phyloP scores from a whole-genome alignment of 2,329 filamentous ascomycete species.

The Fusarium burgessii region DNA sequence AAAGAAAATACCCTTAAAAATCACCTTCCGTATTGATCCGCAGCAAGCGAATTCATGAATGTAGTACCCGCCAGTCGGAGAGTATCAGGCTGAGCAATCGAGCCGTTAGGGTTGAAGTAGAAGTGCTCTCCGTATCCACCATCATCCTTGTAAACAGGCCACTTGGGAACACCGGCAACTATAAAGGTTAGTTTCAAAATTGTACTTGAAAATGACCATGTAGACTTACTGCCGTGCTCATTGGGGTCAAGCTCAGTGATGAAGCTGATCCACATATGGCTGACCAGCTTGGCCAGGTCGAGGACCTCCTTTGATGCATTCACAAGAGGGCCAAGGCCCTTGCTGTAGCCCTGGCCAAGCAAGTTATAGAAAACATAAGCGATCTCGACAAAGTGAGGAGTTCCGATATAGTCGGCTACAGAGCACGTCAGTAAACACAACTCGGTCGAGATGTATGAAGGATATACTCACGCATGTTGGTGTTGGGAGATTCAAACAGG shows the following conservation, averaged over 20 bases:
- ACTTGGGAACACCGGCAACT: conserved; percentile 30
- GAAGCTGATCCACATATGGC: conserved; percentile 56
- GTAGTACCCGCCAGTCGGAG: conserved; percentile 36
- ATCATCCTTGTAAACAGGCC: conserved; percentile 31
- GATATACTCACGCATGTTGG: conserved; percentile 17
- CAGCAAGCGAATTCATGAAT: conserved; percentile 36
- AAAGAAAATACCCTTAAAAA: fast-evolving
- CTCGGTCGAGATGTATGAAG: fast-evolving
- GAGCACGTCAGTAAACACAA: background rate
- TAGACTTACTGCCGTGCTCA: conserved; percentile 35
- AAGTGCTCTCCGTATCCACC: conserved; percentile 42
- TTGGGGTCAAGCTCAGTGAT: conserved; percentile 54
- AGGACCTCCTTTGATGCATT: conserved; percentile 54
- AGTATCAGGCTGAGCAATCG: conserved; percentile 32
- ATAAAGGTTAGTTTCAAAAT: background rate
- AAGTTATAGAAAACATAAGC: conserved; percentile 64
- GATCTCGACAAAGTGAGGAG: conserved; percentile 48
- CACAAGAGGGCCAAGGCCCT: conserved; percentile 51
- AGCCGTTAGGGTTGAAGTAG: conserved; percentile 39
- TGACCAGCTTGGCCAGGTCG: conserved; percentile 57
- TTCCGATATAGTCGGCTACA: conserved; percentile 38
- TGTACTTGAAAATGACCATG: fast-evolving
- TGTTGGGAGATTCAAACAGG: conserved; percentile 56
- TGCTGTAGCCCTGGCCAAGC: conserved; percentile 53
- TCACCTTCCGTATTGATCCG: conserved; percentile 34